Evolutionary conservation across 495 filamentous ascomycete genomes (phyloP), one percentile per base, ranked within the genome.

Genomic region (Penicillium atrosanguineum): DNA sequence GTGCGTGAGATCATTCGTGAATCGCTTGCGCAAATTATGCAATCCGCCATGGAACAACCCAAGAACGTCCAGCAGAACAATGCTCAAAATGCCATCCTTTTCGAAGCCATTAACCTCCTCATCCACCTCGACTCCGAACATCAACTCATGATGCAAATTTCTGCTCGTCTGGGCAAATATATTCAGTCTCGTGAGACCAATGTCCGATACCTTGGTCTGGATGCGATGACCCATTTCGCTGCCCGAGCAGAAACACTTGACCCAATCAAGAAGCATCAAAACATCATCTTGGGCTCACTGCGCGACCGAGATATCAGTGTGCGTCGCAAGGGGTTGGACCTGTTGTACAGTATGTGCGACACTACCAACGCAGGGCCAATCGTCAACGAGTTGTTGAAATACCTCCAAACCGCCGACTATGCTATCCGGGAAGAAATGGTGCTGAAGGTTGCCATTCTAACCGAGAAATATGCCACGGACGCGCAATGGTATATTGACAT

Each of bases 61-160:
- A 99, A 97, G 74, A 97, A 99, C 59, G 95, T 97, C 15, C 95
- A 99, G 72, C 94, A 99, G 67, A 99, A 99, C 67, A 99, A 99
- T 71, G 95, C 95, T 1, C 95, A 97, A 63, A 97, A 99, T 61
- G 95, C 95, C 0, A 90, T 99, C 23, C 80, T 99, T 0, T 99
- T 99, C 58, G 95, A 99, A 76, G 95, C 92, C 44, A 97, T 99
- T 70, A 97, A 97, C 64, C 85, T 99, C 47, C 92, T 95, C 53
- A 99, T 99, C 50, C 95, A 97, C 58, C 84, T 99, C n/a, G 95
- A 97, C 59, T 96, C 93, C 6, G 95, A 99, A 63, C 90, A 92
- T 56, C 86, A 85, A 19, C 76, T 99, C 41, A 97, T 97, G 93
- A 86, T 95, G 60, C 93, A 97, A 60, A 96, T 97, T 44, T 97